phyloP scores from a whole-genome alignment of 1,284 basidiomycete genomes.

The Mycena citricolor region DNA sequence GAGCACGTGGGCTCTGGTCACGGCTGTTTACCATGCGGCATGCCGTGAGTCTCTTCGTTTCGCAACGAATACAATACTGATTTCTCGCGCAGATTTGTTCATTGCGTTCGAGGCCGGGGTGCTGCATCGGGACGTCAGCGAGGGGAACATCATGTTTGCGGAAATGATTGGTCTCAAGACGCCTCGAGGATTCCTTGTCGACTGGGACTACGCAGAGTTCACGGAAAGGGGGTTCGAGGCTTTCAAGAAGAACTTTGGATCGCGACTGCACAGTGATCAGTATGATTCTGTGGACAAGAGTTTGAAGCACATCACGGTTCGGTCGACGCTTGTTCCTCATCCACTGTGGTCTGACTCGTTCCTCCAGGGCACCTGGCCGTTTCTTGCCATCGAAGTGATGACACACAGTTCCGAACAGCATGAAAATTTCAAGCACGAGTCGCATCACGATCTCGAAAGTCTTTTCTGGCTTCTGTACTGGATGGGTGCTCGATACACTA shows the following conservation, averaged over 20 bases:
- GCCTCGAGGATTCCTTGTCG: conserved; percentile 14
- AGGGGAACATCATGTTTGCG: conserved; percentile 15
- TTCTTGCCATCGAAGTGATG: neutral
- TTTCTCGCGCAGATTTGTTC: conserved; percentile 6
- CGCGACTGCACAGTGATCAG: neutral
- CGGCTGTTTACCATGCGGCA: conserved; percentile 2
- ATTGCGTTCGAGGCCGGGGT: conserved; percentile 15
- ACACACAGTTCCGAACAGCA: too few species aligned
- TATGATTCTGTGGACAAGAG: conserved; percentile 3
- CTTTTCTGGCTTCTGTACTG: too few species aligned
- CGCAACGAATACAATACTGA: neutral
- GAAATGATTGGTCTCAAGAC: conserved; percentile 1
- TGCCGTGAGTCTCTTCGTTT: conserved; percentile 3
- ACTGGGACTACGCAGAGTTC: conserved; percentile 22
- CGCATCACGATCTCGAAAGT: too few species aligned
- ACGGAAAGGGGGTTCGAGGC: neutral
- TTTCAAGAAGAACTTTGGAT: neutral
- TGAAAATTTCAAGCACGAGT: too few species aligned
- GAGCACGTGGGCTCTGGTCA: neutral
- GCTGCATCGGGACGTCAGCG: conserved; percentile 20
- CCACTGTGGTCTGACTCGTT: too few species aligned
- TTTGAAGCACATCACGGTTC: conserved; percentile 12
- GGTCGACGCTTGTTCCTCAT: neutral
- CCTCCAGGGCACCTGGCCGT: conserved; percentile 1
- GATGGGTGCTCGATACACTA: too few species aligned